These are phyloP conservation scores for Rhododendron molle DNA, from an alignment of 148 eudicot species.

Conservation along the genomic window DNA sequence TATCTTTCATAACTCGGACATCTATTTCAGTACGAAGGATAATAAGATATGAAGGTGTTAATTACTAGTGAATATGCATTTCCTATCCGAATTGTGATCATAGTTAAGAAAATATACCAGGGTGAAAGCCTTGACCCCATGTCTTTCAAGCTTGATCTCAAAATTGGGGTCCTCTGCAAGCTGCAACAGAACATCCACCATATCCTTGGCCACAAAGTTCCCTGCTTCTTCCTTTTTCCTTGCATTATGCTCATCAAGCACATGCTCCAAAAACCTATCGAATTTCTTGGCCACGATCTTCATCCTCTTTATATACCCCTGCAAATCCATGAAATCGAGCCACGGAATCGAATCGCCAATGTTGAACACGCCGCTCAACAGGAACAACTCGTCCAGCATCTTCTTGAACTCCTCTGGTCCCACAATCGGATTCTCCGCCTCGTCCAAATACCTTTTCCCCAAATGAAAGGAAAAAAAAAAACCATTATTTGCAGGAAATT, in stretches of 20 bases:
- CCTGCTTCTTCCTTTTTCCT: slow-evolving; percentile 24
- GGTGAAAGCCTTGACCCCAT: slow-evolving; percentile 83
- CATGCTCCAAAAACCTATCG: slow-evolving; percentile 79
- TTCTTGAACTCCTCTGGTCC: slow-evolving; percentile 66
- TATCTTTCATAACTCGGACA: too few species aligned
- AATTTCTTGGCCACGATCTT: slow-evolving; percentile 71
- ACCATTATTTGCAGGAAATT: background rate
- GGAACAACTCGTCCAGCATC: slow-evolving; percentile 83
- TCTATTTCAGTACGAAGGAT: too few species aligned
- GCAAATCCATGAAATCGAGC: slow-evolving; percentile 65
- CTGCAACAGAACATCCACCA: slow-evolving; percentile 81
- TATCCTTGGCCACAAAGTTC: slow-evolving; percentile 46
- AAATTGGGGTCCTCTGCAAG: slow-evolving; percentile 68
- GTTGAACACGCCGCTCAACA: slow-evolving; percentile 79
- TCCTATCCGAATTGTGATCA: too few species aligned
- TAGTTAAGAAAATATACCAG: slow-evolving; percentile 39
- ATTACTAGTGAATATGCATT: too few species aligned
- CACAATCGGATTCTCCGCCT: slow-evolving; percentile 31
- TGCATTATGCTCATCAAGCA: slow-evolving; percentile 68
- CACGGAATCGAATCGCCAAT: slow-evolving; percentile 82
- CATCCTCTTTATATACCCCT: slow-evolving; percentile 95
- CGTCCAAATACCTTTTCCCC: slow-evolving; percentile 54
- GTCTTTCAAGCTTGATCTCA: slow-evolving; percentile 80
- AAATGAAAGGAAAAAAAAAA: background rate
- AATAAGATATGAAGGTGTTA: too few species aligned